Base-by-base conservation (phyloP, 108 stramenopile genomes). In the Fistulifera pelliculosa region DNA sequence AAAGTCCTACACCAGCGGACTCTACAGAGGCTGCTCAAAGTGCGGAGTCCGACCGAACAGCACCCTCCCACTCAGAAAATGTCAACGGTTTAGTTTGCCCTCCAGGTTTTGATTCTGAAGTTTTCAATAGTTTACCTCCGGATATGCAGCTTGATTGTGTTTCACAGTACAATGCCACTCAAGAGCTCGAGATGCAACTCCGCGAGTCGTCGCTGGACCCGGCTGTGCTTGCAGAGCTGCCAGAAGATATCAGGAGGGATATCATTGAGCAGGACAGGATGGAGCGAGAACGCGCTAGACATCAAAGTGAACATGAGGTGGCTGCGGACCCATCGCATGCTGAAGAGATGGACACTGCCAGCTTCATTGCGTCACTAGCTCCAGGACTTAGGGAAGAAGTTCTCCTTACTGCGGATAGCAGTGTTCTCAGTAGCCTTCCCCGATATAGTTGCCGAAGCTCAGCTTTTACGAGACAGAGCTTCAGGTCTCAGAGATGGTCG, bases 131-230 rank as follows among this genome's bases (percentile, higher is more conserved):
- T 18, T 85, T 96, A 49, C 96, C 96, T 13, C 23, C 64, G 8
- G 94, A 95, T 44, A 90, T 96, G 94, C 94, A 94, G 62, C 67
- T 70, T 68, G 96, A 97, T 60, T 65, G 94, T 27, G 64, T 93
- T n/a, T 71, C 71, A 15, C 75, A 91, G 61, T 78, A 91, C 28
- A 47, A 67, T 24, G 39, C 72, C 47, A 60, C 75, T 16, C 67
- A 65, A 2, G 83, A 74, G 49, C 62, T 87, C 22, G 76, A 66
- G 7, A 60, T 69, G 17, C 76, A 92, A 62, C 81, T 92, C 21
- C 83, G 74, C 47, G 65, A 71, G 11, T 87, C 94, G n/a, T 87
- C 90, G 2, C 65, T 94, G 38, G 96, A 97, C 59, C 93, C 90
- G 1, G 94, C 94, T 56, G 90, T 83, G 6, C 81, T 97, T 7